A percentile compares a stretch with the other conserved stretches of the same genome.
Conservation (phyloP, 2,329 filamentous ascomycete species). For the Chrysoporthe cubensis region DNA sequence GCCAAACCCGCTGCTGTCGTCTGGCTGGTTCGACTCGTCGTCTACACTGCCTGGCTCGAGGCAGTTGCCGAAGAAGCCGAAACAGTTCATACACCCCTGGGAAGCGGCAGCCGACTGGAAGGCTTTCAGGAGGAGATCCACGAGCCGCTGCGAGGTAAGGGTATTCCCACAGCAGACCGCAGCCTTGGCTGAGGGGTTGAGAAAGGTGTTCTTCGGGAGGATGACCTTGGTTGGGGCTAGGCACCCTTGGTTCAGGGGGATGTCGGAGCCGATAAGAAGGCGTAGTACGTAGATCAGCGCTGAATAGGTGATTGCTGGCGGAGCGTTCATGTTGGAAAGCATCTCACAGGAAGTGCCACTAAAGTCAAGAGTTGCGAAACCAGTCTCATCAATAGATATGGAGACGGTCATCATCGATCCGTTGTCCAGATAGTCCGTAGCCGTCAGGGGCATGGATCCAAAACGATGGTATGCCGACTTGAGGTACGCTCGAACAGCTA, state of each 20-base stretch:
- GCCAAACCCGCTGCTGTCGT: slow-evolving; percentile 12
- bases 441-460: slow-evolving; percentile 67
- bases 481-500: slow-evolving; percentile 70
- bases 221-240: slow-evolving; percentile 35
- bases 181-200: slow-evolving; percentile 36
- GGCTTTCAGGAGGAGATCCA: slow-evolving; percentile 37
- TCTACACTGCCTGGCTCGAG: slow-evolving; percentile 16
- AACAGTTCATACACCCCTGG: slow-evolving; percentile 37
- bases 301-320: slow-evolving; percentile 41
- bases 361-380: slow-evolving; percentile 75
- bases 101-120: slow-evolving; percentile 35
- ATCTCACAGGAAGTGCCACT: slow-evolving; percentile 68
- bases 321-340: slow-evolving; percentile 66
- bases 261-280: slow-evolving; percentile 35
- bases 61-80: slow-evolving; percentile 35
- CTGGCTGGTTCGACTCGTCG: neutral
- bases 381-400: slow-evolving; percentile 72
- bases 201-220: slow-evolving; percentile 34
- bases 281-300: slow-evolving; percentile 40
- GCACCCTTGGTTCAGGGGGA: slow-evolving; percentile 40
- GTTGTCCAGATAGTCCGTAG: slow-evolving; percentile 81
- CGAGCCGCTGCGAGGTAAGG: slow-evolving; percentile 36
- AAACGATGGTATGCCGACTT: slow-evolving; percentile 69
- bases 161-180: slow-evolving; percentile 36
- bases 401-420: slow-evolving; percentile 73